Percentiles rank a stretch among this genome's conserved stretches.
These are phyloP conservation scores for Oleoguttula mirabilis DNA, from an alignment of 495 filamentous ascomycete genomes.

Conservation along the genomic window DNA sequence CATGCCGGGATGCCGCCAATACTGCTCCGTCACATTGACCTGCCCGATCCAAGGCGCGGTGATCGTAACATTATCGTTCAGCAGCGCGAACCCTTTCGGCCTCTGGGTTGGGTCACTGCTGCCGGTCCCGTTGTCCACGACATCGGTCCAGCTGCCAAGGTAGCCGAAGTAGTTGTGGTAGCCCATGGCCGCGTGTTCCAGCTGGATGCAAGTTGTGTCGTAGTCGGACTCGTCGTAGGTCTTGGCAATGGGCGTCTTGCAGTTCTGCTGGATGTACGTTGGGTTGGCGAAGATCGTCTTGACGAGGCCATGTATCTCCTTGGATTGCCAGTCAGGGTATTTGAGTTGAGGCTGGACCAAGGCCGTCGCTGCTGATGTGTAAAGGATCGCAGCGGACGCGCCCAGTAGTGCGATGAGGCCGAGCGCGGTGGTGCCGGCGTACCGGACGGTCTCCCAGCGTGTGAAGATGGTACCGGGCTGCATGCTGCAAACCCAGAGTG, in stretches of 20 bases:
- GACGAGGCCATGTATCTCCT: slow-evolving; percentile 43
- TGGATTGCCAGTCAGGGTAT: slow-evolving; percentile 35
- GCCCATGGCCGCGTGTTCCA: slow-evolving; percentile 51
- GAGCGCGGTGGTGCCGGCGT: slow-evolving; percentile 47
- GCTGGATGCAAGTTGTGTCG: slow-evolving; percentile 45
- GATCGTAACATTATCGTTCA: slow-evolving; percentile 56
- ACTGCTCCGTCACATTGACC: slow-evolving; percentile 37
- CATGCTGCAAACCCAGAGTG: too few species aligned
- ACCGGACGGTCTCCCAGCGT: slow-evolving; percentile 48
- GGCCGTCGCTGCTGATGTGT: slow-evolving; percentile 61
- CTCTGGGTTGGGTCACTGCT: slow-evolving; percentile 32
- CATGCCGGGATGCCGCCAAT: slow-evolving; percentile 31
- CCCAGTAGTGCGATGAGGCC: slow-evolving; percentile 46
- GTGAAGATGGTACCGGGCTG: slow-evolving; percentile 56
- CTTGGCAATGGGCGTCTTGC: slow-evolving; percentile 45
- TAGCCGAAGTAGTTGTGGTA: slow-evolving; percentile 43
- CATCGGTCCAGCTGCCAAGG: slow-evolving; percentile 37
- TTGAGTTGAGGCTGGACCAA: slow-evolving; percentile 52
- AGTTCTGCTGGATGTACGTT: slow-evolving; percentile 38
- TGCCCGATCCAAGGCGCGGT: slow-evolving; percentile 47
- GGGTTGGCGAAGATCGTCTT: slow-evolving; percentile 47
- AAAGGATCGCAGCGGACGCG: slow-evolving; percentile 52
- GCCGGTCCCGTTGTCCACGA: slow-evolving; percentile 29
- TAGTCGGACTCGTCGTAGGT: slow-evolving; percentile 27
- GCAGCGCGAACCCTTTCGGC: slow-evolving; percentile 41